Evolutionary conservation across 495 filamentous ascomycete genomes (phyloP), one percentile per base, ranked within the genome.

Genomic region (Collariella sp.): DNA sequence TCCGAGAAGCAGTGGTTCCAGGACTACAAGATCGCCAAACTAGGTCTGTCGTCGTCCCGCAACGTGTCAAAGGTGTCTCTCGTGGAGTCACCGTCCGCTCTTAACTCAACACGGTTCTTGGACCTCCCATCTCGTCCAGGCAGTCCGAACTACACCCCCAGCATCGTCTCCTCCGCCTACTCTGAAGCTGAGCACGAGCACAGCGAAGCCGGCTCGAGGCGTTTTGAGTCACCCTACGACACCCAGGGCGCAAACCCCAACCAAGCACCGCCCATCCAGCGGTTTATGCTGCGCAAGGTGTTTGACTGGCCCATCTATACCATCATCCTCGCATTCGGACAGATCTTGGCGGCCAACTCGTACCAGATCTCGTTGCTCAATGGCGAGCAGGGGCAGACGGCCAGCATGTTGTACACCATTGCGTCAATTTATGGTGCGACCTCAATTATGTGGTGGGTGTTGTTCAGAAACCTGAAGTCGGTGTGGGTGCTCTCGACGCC

Each of bases 271-370:
- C 24, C 50, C 5, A 34, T 61, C 2, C 54, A 57, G 34, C 50
- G 26, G 35, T 50, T 57, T 12, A 52, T 57, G 50, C 58, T 61
- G 18, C 50, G 46, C 46, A 61, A 57, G 41, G 18, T 57, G n/a
- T 52, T 61, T 29, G 80, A 85, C 59, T 89, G 85, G 85, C 85
- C 85, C 0, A 58, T 88, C 5, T 89, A 89, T 66, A 79, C 83
- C 5, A 71, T 89, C 50, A 73, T 88, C 42, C 70, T 86, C 12
- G 83, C 83, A 29, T 72, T 87, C 63, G 83, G 83, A 1, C 83
- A 85, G 63, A 83, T 86, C 46, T 72, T 86, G 31, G 78, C 83
- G 0, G 79, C 81, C 24, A 85, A 85, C 62, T 82, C 79, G 3
- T 83, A 84, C 63, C 83, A 86, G 58, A 80, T 86, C 60, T 83